Percentiles rank a stretch among this genome's conserved stretches.
These are phyloP conservation scores for Exobasidium rhododendri DNA, from an alignment of 1,284 basidiomycete genomes.

Conservation along the genomic window DNA sequence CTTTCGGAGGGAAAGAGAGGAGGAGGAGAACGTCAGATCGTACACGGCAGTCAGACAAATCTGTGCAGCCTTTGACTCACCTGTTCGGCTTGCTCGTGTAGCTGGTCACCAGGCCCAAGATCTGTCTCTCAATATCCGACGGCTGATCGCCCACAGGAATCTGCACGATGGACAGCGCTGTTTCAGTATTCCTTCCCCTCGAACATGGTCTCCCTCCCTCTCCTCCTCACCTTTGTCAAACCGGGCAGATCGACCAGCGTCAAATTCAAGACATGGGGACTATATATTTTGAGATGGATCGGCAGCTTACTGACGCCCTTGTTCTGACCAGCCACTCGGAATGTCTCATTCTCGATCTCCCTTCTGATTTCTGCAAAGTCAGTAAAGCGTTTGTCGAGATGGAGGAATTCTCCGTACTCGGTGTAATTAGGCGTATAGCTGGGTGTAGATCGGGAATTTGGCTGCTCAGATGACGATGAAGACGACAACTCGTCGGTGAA, in stretches of 20 bases:
- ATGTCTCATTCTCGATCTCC: constrained; percentile 98
- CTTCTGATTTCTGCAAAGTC: constrained; percentile 88
- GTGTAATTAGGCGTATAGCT: constrained; percentile 45
- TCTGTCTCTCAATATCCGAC: constrained; percentile 92
- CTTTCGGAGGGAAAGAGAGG: constrained; percentile 57
- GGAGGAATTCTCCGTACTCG: constrained; percentile 96
- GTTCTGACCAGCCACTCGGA: constrained; percentile 94
- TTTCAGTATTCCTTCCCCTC: too few species aligned
- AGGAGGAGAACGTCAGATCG: constrained; percentile 12
- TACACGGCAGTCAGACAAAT: not conserved
- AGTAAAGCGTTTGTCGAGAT: constrained; percentile 91
- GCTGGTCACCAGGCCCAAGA: constrained; percentile 85
- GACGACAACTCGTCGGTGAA: not conserved
- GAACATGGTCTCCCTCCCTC: not conserved
- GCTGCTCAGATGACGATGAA: not conserved
- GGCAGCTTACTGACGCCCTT: constrained; percentile 96
- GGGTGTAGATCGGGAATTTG: constrained; percentile 54
- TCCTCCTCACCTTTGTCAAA: constrained; percentile 68
- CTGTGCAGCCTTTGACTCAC: constrained; percentile 57
- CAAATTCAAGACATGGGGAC: constrained; percentile 88
- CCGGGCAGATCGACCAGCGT: constrained; percentile 95
- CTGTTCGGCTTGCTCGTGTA: constrained; percentile 96
- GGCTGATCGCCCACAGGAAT: constrained; percentile 63
- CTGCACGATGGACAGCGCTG: constrained; percentile 5
- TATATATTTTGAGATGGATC: constrained; percentile 90